A percentile compares a stretch with the other conserved stretches of the same genome.
These are phyloP conservation scores for Penicillium sp. DNA, from an alignment of 2,329 filamentous ascomycete species.

Conservation along the genomic window DNA sequence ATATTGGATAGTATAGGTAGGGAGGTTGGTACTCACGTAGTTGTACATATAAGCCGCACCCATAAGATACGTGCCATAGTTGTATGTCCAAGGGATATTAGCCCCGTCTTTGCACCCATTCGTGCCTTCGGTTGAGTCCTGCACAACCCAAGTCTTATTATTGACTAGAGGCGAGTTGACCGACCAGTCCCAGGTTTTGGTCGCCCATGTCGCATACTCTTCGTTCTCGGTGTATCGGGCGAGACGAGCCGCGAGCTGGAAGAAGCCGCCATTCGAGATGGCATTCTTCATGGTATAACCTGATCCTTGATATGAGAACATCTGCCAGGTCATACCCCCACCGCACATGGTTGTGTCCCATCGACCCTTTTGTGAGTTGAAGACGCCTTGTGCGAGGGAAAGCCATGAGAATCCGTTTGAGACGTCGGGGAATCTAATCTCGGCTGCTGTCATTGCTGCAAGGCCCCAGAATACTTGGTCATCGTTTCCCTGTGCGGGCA, in stretches of 20 bases:
- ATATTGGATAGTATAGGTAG: not conserved
- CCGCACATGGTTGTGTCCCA: conserved; percentile 70
- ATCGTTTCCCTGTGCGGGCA: conserved; percentile 59
- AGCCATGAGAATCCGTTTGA: conserved; percentile 45
- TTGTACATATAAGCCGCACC: conserved; percentile 72
- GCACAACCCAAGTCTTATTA: conserved; percentile 60
- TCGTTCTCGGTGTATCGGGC: conserved; percentile 65
- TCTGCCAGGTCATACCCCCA: conserved; percentile 80
- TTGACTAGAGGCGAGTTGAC: conserved; percentile 59
- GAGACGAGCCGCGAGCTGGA: conserved; percentile 75
- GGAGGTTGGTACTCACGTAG: conserved; percentile 41
- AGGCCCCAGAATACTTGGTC: conserved; percentile 73
- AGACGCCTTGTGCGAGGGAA: conserved; percentile 69
- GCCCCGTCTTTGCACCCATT: conserved; percentile 61
- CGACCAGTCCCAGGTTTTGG: conserved; percentile 65
- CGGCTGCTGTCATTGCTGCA: conserved; percentile 67
- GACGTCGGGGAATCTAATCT: conserved; percentile 64
- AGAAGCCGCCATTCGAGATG: conserved; percentile 79
- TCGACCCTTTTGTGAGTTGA: conserved; percentile 67
- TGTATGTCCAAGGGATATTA: conserved; percentile 67
- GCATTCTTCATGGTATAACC: conserved; percentile 84
- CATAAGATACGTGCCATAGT: conserved; percentile 60
- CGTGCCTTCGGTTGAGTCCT: conserved; percentile 62
- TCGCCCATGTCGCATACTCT: conserved; percentile 65
- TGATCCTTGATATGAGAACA: conserved; percentile 75